phyloP scores from a whole-genome alignment of 768 basidiomycete species.

The Cubamyces sp. region DNA sequence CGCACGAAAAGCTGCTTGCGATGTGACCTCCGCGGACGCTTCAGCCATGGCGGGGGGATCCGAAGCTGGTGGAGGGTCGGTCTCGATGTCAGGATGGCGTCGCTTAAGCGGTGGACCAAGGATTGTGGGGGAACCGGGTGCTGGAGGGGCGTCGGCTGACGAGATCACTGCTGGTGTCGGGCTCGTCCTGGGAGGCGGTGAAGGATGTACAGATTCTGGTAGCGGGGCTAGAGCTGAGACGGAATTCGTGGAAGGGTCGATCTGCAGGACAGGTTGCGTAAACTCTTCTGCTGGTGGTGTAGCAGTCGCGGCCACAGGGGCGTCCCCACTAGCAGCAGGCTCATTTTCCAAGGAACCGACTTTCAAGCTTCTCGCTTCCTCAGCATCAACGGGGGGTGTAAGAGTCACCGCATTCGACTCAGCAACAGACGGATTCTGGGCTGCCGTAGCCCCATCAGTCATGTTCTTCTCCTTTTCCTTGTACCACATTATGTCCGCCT shows the following conservation, averaged over 20 bases:
- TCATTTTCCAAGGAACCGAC: no score
- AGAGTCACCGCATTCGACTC: not conserved
- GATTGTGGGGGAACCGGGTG: not conserved
- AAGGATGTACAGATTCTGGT: not conserved
- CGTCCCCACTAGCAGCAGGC: not conserved
- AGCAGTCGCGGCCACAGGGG: not conserved
- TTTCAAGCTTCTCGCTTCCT: no score
- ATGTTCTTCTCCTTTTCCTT: conserved; percentile 13
- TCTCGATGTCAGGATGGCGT: not conserved
- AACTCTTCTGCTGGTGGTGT: no score
- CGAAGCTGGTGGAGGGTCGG: not conserved
- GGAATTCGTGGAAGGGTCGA: not conserved
- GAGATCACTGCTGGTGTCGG: no score
- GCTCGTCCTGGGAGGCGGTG: no score
- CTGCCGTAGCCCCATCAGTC: not conserved
- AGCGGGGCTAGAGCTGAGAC: not conserved
- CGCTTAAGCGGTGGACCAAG: conserved; percentile 1
- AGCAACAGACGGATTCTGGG: not conserved
- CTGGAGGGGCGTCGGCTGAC: not conserved
- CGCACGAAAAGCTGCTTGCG: not conserved
- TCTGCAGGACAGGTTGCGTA: not conserved
- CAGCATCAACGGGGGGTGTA: not conserved
- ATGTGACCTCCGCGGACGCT: not conserved
- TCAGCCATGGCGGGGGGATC: not conserved
- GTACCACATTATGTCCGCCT: conserved; percentile 28